These are phyloP conservation scores for Arabidopsis lyrata DNA, from an alignment of 441 rosid species.

Conservation along the genomic window DNA sequence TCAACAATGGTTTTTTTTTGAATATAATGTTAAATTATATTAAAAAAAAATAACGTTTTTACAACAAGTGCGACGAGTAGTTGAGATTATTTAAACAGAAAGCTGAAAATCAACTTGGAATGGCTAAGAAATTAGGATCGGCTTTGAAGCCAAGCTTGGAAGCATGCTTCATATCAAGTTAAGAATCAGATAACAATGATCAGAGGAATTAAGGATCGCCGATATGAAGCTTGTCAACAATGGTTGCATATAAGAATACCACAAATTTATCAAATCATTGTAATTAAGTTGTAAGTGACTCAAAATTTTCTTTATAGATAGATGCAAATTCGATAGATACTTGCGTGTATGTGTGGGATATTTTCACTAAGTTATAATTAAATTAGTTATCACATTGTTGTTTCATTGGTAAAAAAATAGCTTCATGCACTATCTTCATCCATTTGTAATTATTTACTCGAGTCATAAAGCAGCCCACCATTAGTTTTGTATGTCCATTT, in stretches of 20 bases:
- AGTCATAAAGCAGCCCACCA: conserved; percentile 33
- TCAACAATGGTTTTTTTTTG: background rate
- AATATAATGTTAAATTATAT: no score
- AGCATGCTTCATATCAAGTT: no score
- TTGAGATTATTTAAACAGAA: no score
- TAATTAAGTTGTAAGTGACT: no score
- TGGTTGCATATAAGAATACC: background rate
- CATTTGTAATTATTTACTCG: conserved; percentile 20
- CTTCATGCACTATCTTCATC: conserved; percentile 27
- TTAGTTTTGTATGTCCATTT: conserved; percentile 7
- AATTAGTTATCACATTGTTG: conserved; percentile 1
- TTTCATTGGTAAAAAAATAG: conserved; percentile 6
- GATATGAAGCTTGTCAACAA: background rate
- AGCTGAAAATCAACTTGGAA: no score
- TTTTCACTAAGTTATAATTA: conserved; percentile 1
- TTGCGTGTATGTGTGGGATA: conserved; percentile 5
- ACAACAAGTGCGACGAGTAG: no score
- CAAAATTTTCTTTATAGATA: background rate
- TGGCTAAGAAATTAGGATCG: no score
- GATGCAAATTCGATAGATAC: background rate
- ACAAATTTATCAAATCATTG: background rate
- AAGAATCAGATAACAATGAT: no score
- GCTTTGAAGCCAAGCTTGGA: no score
- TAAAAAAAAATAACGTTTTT: no score
- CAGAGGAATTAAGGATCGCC: no score